These are phyloP conservation scores for Draba incana DNA, from an alignment of 345 rosid genomes.

Conservation along the genomic window DNA sequence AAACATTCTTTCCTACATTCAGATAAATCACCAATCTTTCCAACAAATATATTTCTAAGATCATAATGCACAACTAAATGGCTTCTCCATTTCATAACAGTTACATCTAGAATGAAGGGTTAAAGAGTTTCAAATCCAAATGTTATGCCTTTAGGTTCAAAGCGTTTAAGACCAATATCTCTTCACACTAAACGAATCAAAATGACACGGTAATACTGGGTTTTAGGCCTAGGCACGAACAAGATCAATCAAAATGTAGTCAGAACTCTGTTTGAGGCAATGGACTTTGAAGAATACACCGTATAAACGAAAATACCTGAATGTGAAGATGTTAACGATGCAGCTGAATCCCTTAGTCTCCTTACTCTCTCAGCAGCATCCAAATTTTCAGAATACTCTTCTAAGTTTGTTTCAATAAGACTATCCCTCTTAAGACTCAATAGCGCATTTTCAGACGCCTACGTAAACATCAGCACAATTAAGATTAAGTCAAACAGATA, in stretches of 20 bases:
- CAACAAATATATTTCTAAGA: conserved; percentile 1
- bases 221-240: not conserved
- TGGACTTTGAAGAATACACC: not conserved
- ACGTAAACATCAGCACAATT: conserved; percentile 15
- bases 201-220: not conserved
- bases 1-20: not conserved
- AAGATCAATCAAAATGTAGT: conserved; percentile 1
- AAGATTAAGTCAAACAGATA: conserved; percentile 12
- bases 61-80: not conserved
- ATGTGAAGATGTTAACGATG: conserved; percentile 48
- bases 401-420: conserved; percentile 24
- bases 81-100: not conserved
- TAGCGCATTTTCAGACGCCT: conserved; percentile 74
- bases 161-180: not conserved
- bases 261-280: not conserved
- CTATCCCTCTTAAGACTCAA: conserved; percentile 46
- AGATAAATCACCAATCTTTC: not conserved
- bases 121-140: not conserved
- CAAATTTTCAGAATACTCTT: conserved; percentile 29
- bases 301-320: conserved; percentile 56
- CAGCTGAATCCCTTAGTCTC: conserved; percentile 57
- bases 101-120: not conserved
- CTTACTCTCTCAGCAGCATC: conserved; percentile 42
- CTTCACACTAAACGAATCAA: not conserved
- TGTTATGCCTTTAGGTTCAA: not conserved